phyloP scores from a whole-genome alignment of 2,329 filamentous ascomycete species.

The Trichoderma lentiforme region DNA sequence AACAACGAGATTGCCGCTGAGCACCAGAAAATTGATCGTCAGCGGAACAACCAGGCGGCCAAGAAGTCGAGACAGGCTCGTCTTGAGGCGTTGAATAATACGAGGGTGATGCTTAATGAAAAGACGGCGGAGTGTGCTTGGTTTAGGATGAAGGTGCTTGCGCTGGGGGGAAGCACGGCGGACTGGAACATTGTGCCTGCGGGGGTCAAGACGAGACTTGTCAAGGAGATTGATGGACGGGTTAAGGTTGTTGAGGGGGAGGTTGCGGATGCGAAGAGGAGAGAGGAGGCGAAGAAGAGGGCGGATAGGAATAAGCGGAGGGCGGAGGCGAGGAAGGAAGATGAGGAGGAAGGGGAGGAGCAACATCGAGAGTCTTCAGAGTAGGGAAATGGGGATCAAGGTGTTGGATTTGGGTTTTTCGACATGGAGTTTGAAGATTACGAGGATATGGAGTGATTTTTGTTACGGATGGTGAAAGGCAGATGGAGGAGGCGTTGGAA shows the following conservation, averaged over 20 bases:
- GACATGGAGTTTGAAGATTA: not conserved
- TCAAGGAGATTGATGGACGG: slow-evolving; percentile 21
- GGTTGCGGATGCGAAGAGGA: slow-evolving; percentile 22
- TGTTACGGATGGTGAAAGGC: not conserved
- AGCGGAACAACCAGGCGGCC: slow-evolving; percentile 39
- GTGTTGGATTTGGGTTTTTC: not conserved
- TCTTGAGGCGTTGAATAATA: slow-evolving; percentile 27
- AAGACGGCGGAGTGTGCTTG: slow-evolving; percentile 28
- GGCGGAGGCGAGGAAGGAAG: not conserved
- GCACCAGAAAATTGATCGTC: slow-evolving; percentile 27
- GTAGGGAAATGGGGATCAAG: not conserved
- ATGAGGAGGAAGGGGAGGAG: not conserved
- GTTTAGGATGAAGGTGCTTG: slow-evolving; percentile 28
- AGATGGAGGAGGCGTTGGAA: not conserved
- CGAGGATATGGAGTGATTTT: not conserved
- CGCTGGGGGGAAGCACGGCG: slow-evolving; percentile 24
- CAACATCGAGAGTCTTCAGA: not conserved
- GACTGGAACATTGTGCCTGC: slow-evolving; percentile 25
- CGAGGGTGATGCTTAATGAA: slow-evolving; percentile 25
- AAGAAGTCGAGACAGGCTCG: slow-evolving; percentile 35
- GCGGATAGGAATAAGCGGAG: slow-evolving; percentile 17
- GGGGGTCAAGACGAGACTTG: slow-evolving; percentile 23
- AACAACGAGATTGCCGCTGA: slow-evolving; percentile 30
- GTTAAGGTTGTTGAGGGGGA: slow-evolving; percentile 21
- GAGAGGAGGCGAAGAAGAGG: slow-evolving; percentile 24